Evolutionary conservation across 163 green algal genomes (phyloP).

Genomic region (Trebouxiophyceae sp.): DNA sequence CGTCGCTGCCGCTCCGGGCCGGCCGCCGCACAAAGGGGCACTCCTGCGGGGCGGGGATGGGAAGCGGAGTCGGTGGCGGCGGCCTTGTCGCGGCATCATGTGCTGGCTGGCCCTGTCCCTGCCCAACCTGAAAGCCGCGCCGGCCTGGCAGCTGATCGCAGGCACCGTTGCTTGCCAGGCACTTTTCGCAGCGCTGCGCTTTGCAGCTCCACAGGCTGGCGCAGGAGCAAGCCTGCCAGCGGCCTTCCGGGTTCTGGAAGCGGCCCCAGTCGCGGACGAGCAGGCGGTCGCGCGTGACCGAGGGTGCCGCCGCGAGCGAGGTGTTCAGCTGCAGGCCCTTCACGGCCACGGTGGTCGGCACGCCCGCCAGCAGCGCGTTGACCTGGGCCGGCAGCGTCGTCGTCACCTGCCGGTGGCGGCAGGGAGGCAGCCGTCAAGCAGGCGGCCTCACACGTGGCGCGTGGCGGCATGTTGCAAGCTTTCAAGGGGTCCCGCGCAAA

Average conservation of each 20-base stretch:
- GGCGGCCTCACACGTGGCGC: no score
- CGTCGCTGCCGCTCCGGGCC: background rate
- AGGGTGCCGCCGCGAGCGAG: background rate
- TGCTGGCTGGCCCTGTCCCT: no score
- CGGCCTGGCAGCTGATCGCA: no score
- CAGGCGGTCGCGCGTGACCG: background rate
- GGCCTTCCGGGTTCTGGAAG: slow-evolving; percentile 1
- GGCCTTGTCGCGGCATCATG: no score
- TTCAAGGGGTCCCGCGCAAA: no score
- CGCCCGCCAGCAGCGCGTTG: slow-evolving; percentile 1
- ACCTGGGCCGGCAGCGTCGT: background rate
- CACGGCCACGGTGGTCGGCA: slow-evolving; percentile 3
- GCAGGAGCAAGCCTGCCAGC: slow-evolving; percentile 2
- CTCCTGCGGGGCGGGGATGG: background rate
- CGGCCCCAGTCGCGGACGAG: slow-evolving; percentile 9
- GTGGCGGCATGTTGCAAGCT: no score
- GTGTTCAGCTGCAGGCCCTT: slow-evolving; percentile 14
- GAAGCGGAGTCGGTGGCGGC: no score
- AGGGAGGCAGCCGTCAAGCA: no score
- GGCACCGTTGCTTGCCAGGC: no score
- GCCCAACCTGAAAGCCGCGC: no score
- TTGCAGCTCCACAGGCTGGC: no score
- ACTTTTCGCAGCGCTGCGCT: no score
- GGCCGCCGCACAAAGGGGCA: background rate
- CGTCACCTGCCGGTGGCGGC: slow-evolving; percentile 6